Percentiles rank a stretch among this genome's conserved stretches.
These are phyloP conservation scores for Tetraselmis chui DNA, from an alignment of 139 green algal genomes.

Conservation along the genomic window DNA sequence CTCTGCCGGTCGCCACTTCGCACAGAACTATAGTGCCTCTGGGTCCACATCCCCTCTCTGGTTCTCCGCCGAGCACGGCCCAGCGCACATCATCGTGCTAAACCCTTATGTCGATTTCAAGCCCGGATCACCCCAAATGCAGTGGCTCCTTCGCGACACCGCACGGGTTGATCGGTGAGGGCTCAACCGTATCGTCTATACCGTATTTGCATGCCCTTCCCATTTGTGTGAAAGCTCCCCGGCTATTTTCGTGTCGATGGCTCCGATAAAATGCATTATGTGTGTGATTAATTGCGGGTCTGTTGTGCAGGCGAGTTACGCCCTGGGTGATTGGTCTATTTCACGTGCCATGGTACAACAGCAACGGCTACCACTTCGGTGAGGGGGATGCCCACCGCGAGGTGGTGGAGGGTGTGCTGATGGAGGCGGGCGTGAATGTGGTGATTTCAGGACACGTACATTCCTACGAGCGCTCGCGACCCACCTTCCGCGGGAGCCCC, in stretches of 20 bases:
- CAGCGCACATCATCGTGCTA: neutral
- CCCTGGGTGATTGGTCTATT: neutral
- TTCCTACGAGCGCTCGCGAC: slow-evolving; percentile 26
- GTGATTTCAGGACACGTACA: slow-evolving; percentile 40
- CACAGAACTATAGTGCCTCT: neutral
- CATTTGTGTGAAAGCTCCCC: too few species aligned
- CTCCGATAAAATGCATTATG: too few species aligned
- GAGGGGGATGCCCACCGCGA: neutral
- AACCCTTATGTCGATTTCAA: neutral
- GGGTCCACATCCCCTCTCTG: neutral
- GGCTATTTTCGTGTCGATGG: too few species aligned
- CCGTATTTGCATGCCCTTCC: too few species aligned
- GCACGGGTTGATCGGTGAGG: neutral
- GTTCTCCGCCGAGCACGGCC: neutral
- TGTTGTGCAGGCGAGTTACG: neutral
- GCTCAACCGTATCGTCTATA: too few species aligned
- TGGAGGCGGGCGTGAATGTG: slow-evolving; percentile 19
- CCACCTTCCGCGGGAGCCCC: slow-evolving; percentile 7
- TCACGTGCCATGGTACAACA: neutral
- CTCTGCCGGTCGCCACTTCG: too few species aligned
- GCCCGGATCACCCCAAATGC: neutral
- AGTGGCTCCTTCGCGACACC: neutral
- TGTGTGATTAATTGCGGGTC: too few species aligned
- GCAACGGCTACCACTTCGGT: neutral
- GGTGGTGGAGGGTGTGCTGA: neutral